Percentiles rank a stretch among this genome's conserved stretches.
Evolutionary conservation across 1,139 yeast species (phyloP).

Genomic region (Hansenula lynferdii): DNA sequence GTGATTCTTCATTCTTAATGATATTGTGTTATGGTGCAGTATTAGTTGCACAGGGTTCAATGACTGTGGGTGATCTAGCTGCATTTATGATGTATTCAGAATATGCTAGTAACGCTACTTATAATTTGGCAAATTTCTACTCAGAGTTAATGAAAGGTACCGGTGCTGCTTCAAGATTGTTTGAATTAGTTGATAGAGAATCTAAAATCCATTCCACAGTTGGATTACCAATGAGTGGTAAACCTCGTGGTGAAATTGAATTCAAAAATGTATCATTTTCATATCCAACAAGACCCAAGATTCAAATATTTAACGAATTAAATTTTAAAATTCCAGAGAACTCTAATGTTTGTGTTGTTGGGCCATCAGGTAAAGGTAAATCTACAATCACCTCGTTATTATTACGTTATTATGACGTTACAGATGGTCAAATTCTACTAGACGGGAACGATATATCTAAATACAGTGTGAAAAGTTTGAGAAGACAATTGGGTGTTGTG

Average conservation of each 20-base stretch:
- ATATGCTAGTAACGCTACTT: slow-evolving; percentile 85
- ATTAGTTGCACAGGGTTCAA: slow-evolving; percentile 64
- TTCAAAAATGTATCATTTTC: slow-evolving; percentile 66
- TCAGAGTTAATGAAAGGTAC: slow-evolving; percentile 95
- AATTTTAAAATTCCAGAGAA: slow-evolving; percentile 72
- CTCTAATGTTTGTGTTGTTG: slow-evolving; percentile 88
- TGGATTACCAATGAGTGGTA: slow-evolving; percentile 42
- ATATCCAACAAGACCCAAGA: slow-evolving; percentile 85
- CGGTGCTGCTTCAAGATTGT: slow-evolving; percentile 91
- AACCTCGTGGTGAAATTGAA: slow-evolving; percentile 46
- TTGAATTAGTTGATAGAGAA: slow-evolving; percentile 76
- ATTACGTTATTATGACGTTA: slow-evolving; percentile 78
- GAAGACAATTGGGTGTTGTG: slow-evolving; percentile 79
- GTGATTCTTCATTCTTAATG: slow-evolving; percentile 74
- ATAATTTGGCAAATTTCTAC: slow-evolving; percentile 85
- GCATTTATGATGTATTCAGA: slow-evolving; percentile 93
- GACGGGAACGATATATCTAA: slow-evolving; percentile 67
- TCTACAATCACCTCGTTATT: slow-evolving; percentile 82
- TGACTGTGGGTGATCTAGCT: slow-evolving; percentile 85
- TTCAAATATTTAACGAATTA: slow-evolving; percentile 59
- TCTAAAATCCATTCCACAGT: slow-evolving; percentile 61
- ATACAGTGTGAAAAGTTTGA: slow-evolving; percentile 66
- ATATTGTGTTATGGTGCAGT: slow-evolving; percentile 78
- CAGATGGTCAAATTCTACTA: slow-evolving; percentile 56
- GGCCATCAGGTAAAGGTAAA: slow-evolving; percentile 95